Evolutionary conservation across 148 eudicot genomes (phyloP).

Genomic region (Cornus controversa): DNA sequence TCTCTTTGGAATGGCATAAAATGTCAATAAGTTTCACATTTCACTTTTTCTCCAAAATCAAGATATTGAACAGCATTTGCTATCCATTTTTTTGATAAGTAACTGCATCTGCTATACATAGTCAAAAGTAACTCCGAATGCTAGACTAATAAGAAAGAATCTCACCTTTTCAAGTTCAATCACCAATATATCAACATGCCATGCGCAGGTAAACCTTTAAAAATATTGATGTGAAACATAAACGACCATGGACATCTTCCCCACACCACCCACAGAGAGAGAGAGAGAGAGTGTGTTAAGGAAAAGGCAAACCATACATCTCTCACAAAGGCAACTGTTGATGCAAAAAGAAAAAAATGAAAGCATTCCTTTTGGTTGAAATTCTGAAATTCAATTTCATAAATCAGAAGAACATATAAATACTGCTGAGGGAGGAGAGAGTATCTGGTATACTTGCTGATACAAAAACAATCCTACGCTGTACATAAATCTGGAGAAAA

Average conservation of each 20-base stretch:
- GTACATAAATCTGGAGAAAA: constrained; percentile 44
- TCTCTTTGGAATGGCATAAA: no score
- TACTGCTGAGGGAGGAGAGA: constrained; percentile 4
- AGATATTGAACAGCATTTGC: neutral
- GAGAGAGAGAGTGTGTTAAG: neutral
- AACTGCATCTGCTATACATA: no score
- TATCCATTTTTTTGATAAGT: no score
- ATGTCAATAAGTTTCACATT: no score
- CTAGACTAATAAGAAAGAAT: neutral
- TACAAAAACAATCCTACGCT: constrained; percentile 44
- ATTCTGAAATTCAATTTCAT: neutral
- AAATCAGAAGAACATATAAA: neutral
- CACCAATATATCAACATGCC: neutral
- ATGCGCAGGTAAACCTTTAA: neutral
- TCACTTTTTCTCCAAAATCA: neutral
- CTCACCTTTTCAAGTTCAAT: neutral
- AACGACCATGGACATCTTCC: neutral
- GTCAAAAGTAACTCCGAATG: no score
- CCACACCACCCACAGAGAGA: no score
- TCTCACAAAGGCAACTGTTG: neutral
- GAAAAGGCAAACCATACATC: neutral
- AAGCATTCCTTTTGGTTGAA: neutral
- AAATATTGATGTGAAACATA: neutral
- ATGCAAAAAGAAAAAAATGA: neutral
- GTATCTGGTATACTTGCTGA: constrained; percentile 28